Conservation (phyloP, 108 stramenopile species). For the Cylindrotheca fusiformis region DNA sequence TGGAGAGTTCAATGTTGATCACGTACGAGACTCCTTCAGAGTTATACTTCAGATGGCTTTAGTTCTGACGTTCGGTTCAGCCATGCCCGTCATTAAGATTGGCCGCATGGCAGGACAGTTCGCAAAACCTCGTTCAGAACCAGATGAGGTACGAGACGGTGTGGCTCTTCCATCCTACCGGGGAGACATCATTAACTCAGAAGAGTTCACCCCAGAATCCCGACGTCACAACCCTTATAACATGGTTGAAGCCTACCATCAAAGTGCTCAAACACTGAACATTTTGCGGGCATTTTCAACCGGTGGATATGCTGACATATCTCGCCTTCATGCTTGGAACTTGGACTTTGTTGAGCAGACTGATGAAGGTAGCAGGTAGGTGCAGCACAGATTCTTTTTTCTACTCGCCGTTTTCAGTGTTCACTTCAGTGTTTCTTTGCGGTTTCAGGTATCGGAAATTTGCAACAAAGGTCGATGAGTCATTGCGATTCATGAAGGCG, state of each 20-base stretch:
- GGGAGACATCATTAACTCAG: constrained; percentile 96
- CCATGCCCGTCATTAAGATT: constrained; percentile 95
- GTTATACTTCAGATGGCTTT: constrained; percentile 93
- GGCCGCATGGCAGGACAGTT: constrained; percentile 98
- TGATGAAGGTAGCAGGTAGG: constrained; percentile 86
- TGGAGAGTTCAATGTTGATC: constrained; percentile 92
- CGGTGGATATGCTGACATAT: constrained; percentile 96
- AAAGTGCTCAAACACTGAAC: constrained; percentile 95
- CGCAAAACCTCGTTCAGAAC: constrained; percentile 94
- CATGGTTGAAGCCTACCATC: constrained; percentile 90
- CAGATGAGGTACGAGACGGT: constrained; percentile 83
- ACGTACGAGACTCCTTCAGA: constrained; percentile 93
- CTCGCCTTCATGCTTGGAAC: constrained; percentile 96
- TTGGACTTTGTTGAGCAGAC: constrained; percentile 97
- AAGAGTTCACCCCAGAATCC: constrained; percentile 90
- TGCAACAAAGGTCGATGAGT: constrained; percentile 91
- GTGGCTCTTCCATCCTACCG: constrained; percentile 91
- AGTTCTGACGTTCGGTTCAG: constrained; percentile 93
- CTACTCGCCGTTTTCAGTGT: not conserved
- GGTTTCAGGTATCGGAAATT: constrained; percentile 77
- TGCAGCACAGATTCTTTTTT: constrained; percentile 2
- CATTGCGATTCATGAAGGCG: constrained; percentile 96
- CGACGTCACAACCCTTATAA: constrained; percentile 83
- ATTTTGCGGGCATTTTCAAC: constrained; percentile 94
- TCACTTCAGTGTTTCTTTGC: not conserved